Evolutionary conservation across 2,329 filamentous ascomycete species (phyloP), one percentile per base, ranked within the genome.

Genomic region (Epicoccum nigrum): DNA sequence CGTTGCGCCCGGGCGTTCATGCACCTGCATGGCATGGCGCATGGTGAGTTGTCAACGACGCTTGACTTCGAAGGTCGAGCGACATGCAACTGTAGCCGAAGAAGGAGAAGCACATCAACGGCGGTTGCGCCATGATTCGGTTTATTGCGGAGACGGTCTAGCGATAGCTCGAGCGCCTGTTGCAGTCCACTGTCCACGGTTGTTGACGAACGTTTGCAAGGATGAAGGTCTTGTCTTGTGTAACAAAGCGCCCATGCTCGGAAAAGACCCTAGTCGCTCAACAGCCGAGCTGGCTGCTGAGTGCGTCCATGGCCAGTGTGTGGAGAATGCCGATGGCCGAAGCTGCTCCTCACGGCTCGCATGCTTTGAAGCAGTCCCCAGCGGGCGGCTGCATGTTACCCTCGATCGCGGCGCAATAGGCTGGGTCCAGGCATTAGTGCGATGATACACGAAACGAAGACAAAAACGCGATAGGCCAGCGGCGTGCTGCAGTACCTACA

Each of bases 31-130:
- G 68, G 61, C 64, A 62, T 62, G 68, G 41, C 70, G 68, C 67
- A 71, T 66, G 68, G 62, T 65, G 62, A 63, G 68, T 68, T 70
- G 68, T 72, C 70, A 70, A 70, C 69, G 63, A 65, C 68, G 68
- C 67, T 68, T 69, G 67, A 67, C 66, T 61, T 63, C 63, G 60
- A 51, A 59, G 41, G 62, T 63, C 58, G 61, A 67, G 59, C 67
- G 62, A 71, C 64, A 65, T 71, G 70, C 68, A 66, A 65, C 66
- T 56, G 54, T 56, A 31, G 39, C 69, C 69, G 50, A 59, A 71
- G 63, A 37, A 34, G 66, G 67, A 47, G 63, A 70, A 55, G 59
- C 58, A 25, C 23, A 67, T 63, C 68, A 72, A 72, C 70, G 69
- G 70, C 65, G 69, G 64, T 64, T 67, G 62, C 60, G 55, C 63